Conservation (phyloP, 495 filamentous ascomycete genomes). For the Bathelium albidoporum region DNA sequence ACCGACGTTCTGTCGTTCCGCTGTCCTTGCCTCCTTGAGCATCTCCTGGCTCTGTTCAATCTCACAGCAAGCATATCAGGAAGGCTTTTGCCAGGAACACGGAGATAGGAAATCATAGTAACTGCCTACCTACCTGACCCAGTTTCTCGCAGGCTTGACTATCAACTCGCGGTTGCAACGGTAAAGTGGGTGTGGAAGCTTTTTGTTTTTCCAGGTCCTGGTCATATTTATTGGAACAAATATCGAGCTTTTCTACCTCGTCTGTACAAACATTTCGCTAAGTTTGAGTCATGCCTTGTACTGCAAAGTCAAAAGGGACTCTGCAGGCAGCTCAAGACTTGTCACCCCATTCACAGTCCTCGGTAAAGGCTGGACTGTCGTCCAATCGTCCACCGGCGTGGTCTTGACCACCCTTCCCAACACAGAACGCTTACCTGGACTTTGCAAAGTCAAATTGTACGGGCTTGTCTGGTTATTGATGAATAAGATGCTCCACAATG, state of each 20-base stretch:
- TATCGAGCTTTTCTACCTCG: neutral
- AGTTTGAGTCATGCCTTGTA: neutral
- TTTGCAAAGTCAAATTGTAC: neutral
- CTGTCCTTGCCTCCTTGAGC: too few relatives aligned
- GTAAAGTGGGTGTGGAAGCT: too few relatives aligned
- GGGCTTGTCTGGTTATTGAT: constrained; percentile 14
- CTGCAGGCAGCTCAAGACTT: neutral
- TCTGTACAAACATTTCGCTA: neutral
- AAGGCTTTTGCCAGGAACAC: too few relatives aligned
- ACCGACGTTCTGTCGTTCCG: too few relatives aligned
- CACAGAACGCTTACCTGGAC: neutral
- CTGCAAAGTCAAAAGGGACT: neutral
- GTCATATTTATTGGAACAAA: neutral
- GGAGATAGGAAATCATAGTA: too few relatives aligned
- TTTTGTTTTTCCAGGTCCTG: too few relatives aligned
- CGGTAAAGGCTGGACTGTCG: constrained; percentile 1
- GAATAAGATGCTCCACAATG: constrained; percentile 11
- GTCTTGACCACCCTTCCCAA: constrained; percentile 1
- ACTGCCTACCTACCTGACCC: too few relatives aligned
- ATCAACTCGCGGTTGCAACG: too few relatives aligned
- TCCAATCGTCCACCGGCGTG: constrained; percentile 7
- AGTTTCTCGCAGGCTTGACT: too few relatives aligned
- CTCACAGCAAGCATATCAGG: too few relatives aligned
- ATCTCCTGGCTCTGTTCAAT: too few relatives aligned
- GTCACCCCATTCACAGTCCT: neutral